phyloP scores from a whole-genome alignment of 2,329 filamentous ascomycete genomes.

The Plectosphaerella cucumerina region DNA sequence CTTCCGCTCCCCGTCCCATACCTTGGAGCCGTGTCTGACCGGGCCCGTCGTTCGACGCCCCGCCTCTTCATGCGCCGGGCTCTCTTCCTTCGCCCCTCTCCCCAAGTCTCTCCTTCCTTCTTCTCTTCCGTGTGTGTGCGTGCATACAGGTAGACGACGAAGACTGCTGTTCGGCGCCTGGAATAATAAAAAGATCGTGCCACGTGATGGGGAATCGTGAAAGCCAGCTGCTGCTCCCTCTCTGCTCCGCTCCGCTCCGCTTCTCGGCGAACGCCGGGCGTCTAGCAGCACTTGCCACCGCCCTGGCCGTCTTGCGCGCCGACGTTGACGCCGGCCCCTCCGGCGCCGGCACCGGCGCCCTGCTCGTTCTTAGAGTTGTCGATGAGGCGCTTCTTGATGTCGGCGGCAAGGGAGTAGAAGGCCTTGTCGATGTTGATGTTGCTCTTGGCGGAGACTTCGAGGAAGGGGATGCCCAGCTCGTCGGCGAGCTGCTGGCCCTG shows the following conservation, averaged over 20 bases:
- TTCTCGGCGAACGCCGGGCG: not conserved
- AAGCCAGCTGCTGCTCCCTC: not conserved
- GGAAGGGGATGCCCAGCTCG: constrained; percentile 95
- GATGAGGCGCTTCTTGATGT: constrained; percentile 98
- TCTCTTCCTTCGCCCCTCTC: not conserved
- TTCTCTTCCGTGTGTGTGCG: not conserved
- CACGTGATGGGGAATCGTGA: no score
- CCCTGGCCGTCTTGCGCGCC: constrained; percentile 55
- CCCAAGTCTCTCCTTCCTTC: not conserved
- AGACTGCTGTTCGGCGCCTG: no score
- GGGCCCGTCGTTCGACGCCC: no score
- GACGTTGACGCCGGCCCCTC: constrained; percentile 64
- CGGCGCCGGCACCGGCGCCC: constrained; percentile 29
- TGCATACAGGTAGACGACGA: no score
- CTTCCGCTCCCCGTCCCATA: no score
- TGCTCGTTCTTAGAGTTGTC: constrained; percentile 81
- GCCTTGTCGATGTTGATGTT: constrained; percentile 99
- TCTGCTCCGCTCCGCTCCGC: not conserved
- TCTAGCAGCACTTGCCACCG: constrained; percentile 73
- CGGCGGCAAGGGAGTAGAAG: constrained; percentile 89
- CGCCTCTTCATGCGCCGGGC: not conserved
- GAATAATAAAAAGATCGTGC: no score
- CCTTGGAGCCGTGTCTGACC: no score
- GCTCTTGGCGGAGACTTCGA: constrained; percentile 97
- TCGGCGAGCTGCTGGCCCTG: constrained; percentile 90